Percentiles rank a stretch among this genome's conserved stretches.
Evolutionary conservation across 345 rosid genomes (phyloP).

Genomic region (Salix viminalis): DNA sequence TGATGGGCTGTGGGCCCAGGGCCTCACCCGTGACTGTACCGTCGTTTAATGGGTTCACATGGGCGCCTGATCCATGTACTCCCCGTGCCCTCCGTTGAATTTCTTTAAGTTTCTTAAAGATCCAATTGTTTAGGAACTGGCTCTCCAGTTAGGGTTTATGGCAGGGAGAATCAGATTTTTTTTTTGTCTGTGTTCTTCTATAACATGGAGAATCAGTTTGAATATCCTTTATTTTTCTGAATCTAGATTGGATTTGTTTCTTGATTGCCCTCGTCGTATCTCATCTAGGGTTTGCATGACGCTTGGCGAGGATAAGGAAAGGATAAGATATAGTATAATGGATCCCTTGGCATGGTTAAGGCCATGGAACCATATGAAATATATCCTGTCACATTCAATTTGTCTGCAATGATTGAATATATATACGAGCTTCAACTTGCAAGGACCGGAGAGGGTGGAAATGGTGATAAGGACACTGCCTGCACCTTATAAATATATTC

Average conservation of each 20-base stretch:
- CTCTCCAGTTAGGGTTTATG: background rate
- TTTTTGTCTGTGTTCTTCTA: background rate
- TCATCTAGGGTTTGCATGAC: background rate
- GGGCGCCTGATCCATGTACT: background rate
- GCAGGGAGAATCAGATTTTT: background rate
- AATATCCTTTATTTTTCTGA: background rate
- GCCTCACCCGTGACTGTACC: background rate
- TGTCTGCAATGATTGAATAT: too few species aligned
- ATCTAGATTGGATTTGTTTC: conserved; percentile 9
- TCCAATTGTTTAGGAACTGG: background rate
- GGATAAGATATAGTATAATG: background rate
- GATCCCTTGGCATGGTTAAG: too few species aligned
- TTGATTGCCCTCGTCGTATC: background rate
- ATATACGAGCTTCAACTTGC: too few species aligned
- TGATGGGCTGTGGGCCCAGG: conserved; percentile 3
- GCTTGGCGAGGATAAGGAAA: too few species aligned
- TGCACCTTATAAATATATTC: too few species aligned
- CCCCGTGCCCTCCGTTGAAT: too few species aligned
- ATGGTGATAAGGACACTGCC: too few species aligned
- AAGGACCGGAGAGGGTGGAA: too few species aligned
- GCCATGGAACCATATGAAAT: too few species aligned
- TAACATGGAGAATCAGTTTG: background rate
- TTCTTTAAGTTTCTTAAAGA: too few species aligned
- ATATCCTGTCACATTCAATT: too few species aligned
- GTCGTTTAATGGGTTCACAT: background rate